Evolutionary conservation across 2,329 filamentous ascomycete genomes (phyloP).

Genomic region (Epichloe typhina): DNA sequence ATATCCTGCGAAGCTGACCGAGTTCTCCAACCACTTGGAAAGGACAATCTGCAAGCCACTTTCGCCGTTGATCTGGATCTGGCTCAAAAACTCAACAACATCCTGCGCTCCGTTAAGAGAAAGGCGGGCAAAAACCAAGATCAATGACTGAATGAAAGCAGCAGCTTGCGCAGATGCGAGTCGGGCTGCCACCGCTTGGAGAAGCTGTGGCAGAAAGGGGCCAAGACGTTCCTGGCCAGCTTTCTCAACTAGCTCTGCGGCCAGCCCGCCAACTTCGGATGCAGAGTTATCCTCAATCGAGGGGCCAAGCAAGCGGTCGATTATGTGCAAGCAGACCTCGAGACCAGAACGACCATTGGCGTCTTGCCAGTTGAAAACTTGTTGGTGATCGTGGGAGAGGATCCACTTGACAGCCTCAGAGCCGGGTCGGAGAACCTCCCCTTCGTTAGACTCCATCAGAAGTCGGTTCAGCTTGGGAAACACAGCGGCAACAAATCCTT

Average conservation of each 20-base stretch:
- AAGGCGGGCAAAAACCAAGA: slow-evolving; percentile 85
- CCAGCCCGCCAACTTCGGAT: slow-evolving; percentile 89
- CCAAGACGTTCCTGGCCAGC: slow-evolving; percentile 84
- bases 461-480: slow-evolving; percentile 80
- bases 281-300: slow-evolving; percentile 84
- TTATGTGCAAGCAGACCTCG: slow-evolving; percentile 79
- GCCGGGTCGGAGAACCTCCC: slow-evolving; percentile 74
- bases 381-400: slow-evolving; percentile 76
- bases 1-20: slow-evolving; percentile 92
- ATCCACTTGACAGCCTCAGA: slow-evolving; percentile 82
- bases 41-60: slow-evolving; percentile 83
- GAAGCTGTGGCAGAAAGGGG: slow-evolving; percentile 75
- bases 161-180: slow-evolving; percentile 73
- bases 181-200: slow-evolving; percentile 77
- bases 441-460: slow-evolving; percentile 72
- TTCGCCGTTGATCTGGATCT: slow-evolving; percentile 65
- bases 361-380: slow-evolving; percentile 80
- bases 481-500: slow-evolving; percentile 70
- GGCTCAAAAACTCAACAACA: slow-evolving; percentile 81
- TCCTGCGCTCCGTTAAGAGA: slow-evolving; percentile 76
- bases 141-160: slow-evolving; percentile 88
- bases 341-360: slow-evolving; percentile 68
- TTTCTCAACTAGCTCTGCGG: slow-evolving; percentile 89
- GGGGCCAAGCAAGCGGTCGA: slow-evolving; percentile 77
- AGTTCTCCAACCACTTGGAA: slow-evolving; percentile 94